phyloP scores from a whole-genome alignment of 2,329 filamentous ascomycete genomes.

The Colletotrichum eremochloae region DNA sequence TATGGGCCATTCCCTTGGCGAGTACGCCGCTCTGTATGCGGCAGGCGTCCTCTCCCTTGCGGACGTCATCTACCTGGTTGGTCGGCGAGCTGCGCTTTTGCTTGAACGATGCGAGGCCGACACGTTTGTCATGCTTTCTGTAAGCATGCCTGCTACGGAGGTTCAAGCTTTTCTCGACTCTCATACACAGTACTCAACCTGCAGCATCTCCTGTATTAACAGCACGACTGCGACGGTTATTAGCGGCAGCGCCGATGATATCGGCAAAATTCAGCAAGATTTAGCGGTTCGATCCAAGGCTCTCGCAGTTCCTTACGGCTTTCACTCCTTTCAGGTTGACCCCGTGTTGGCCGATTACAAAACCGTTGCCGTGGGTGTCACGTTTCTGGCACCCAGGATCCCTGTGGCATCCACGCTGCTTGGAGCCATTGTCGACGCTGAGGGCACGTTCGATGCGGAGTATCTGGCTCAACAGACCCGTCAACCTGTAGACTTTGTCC shows the following conservation, averaged over 20 bases:
- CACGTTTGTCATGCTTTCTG: not conserved
- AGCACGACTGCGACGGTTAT: not conserved
- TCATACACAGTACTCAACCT: not conserved
- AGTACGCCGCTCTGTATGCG: constrained; percentile 52
- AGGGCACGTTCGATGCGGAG: not conserved
- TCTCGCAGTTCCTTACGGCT: constrained; percentile 54
- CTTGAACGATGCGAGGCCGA: not conserved
- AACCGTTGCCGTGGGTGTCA: constrained; percentile 47
- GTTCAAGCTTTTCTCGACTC: not conserved
- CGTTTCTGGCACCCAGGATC: constrained; percentile 12
- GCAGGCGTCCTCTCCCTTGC: constrained; percentile 48
- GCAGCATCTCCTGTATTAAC: not conserved
- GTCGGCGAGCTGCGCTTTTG: not conserved
- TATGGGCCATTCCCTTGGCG: constrained; percentile 54
- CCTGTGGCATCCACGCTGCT: constrained; percentile 22
- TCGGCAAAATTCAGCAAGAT: not conserved
- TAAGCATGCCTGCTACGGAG: not conserved
- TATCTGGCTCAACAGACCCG: constrained; percentile 8
- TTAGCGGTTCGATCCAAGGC: constrained; percentile 49
- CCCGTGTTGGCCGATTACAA: constrained; percentile 63
- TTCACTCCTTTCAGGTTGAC: constrained; percentile 55
- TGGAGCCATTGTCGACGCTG: not conserved
- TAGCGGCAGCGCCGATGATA: not conserved
- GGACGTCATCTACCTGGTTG: constrained; percentile 68
- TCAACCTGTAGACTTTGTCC: not conserved